phyloP scores from a whole-genome alignment of 371 early-diverging fungal species.

The Apophysomyces variabilis region DNA sequence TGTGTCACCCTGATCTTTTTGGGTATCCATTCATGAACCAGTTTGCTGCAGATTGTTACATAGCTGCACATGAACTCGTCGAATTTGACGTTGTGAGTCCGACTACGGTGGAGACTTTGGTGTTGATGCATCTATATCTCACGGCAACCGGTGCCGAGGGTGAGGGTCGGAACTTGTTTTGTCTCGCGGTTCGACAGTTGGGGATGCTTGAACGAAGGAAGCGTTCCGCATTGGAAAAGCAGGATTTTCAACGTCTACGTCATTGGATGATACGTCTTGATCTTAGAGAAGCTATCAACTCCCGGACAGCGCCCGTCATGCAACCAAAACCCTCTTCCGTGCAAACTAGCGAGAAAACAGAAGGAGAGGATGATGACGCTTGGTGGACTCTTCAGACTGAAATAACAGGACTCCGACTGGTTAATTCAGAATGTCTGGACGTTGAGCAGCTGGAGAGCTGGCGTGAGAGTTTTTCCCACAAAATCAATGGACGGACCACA shows the following conservation, averaged over 20 bases:
- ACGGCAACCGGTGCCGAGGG: conserved; percentile 17
- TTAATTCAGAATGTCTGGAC: background rate
- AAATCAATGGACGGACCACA: conserved; percentile 10
- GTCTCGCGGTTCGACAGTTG: conserved; percentile 29
- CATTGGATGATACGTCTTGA: conserved; percentile 29
- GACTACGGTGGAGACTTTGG: conserved; percentile 32
- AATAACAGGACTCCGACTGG: conserved; percentile 12
- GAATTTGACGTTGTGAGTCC: conserved; percentile 31
- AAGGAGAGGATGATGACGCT: background rate
- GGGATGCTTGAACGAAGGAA: conserved; percentile 15
- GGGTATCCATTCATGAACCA: conserved; percentile 28
- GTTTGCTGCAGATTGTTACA: conserved; percentile 28
- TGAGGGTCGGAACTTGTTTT: conserved; percentile 25
- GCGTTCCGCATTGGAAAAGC: background rate
- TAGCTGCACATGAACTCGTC: conserved; percentile 26
- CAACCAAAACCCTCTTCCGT: background rate
- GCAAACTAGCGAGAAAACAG: background rate
- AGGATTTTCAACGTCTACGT: conserved; percentile 16
- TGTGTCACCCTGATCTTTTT: conserved; percentile 35
- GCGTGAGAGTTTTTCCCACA: conserved; percentile 17
- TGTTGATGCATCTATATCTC: conserved; percentile 33
- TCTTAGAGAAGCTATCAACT: conserved; percentile 18
- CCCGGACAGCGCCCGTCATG: conserved; percentile 21
- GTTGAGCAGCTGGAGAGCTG: conserved; percentile 13
- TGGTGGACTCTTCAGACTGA: conserved; percentile 14